phyloP scores from a whole-genome alignment of 179 eudicot genomes.

The Silene noctiflora region DNA sequence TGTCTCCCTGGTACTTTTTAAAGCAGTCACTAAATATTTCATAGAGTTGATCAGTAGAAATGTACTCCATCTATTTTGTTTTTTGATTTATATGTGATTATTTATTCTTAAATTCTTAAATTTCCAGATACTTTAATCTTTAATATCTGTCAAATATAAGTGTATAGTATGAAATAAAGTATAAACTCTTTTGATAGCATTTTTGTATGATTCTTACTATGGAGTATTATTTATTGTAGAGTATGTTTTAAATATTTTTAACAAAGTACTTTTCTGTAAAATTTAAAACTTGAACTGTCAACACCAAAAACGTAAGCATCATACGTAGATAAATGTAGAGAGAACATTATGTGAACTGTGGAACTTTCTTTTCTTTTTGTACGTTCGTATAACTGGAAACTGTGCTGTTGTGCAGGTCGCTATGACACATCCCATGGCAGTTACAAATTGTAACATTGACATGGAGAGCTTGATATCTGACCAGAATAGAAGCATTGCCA shows the following conservation, averaged over 20 bases:
- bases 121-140: too few relatives aligned
- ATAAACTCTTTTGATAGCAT: too few relatives aligned
- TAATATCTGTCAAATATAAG: too few relatives aligned
- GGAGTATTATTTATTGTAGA: too few relatives aligned
- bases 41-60: background rate
- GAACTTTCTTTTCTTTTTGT: background rate
- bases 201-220: too few relatives aligned
- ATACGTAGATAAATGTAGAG: background rate
- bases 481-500: constrained; percentile 97
- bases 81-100: too few relatives aligned
- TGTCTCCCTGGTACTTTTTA: background rate
- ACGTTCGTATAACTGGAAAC: background rate
- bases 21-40: background rate
- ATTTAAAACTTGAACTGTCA: background rate
- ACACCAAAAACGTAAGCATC: background rate
- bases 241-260: too few relatives aligned
- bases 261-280: too few relatives aligned
- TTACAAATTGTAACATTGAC: constrained; percentile 93
- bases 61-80: background rate
- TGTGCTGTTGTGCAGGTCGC: constrained; percentile 61
- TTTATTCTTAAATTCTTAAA: too few relatives aligned
- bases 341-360: background rate
- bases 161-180: too few relatives aligned
- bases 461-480: constrained; percentile 99
- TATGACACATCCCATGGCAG: constrained; percentile 97